Evolutionary conservation across 2,329 filamentous ascomycete genomes (phyloP).

Genomic region (Pestalotiopsis sp.): DNA sequence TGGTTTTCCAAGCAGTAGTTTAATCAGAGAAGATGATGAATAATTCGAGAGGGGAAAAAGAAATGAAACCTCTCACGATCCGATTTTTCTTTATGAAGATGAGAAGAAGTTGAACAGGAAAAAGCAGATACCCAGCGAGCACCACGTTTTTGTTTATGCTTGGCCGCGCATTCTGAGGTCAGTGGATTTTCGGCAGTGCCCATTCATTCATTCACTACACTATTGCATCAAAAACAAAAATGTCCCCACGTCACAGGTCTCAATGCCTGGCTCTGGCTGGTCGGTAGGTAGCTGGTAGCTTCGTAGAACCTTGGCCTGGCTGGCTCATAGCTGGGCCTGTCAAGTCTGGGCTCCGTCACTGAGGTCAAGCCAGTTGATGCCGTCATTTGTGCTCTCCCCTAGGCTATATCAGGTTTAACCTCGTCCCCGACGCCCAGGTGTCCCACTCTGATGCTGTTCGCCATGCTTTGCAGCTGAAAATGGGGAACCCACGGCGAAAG

Average conservation of each 20-base stretch:
- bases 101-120: background rate
- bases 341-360: background rate
- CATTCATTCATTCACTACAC: too few species aligned
- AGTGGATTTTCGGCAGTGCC: background rate
- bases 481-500: too few species aligned
- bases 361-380: slow-evolving; percentile 5
- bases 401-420: background rate
- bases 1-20: background rate
- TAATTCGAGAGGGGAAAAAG: background rate
- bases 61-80: background rate
- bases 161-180: background rate
- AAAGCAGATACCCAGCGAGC: background rate
- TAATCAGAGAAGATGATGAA: background rate
- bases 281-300: too few species aligned
- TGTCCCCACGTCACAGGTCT: background rate
- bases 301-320: background rate
- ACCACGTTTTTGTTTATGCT: background rate
- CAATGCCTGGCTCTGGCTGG: background rate
- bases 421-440: background rate
- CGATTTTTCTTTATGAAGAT: background rate
- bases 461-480: too few species aligned
- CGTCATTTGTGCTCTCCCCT: slow-evolving; percentile 10
- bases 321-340: background rate
- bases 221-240: background rate
- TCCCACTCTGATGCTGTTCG: background rate